Conservation (phyloP, 2,329 filamentous ascomycete species). For the Venturia aucupariae region DNA sequence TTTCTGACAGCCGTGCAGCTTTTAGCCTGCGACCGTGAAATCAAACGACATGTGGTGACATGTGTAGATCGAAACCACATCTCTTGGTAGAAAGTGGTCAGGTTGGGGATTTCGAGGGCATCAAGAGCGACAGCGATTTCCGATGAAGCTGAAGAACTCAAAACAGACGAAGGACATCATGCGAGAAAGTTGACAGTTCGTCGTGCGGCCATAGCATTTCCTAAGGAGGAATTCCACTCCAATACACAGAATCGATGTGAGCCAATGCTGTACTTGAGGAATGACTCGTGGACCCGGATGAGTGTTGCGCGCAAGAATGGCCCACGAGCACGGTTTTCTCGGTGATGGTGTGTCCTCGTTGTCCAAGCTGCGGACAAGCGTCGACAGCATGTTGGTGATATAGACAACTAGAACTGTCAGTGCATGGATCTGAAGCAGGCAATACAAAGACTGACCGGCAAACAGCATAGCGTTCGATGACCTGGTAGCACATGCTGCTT, state of each 20-base stretch:
- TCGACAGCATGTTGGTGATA: constrained; percentile 85
- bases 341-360: constrained; percentile 61
- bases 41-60: neutral
- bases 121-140: neutral
- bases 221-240: neutral
- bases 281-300: neutral
- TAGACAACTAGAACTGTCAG: constrained; percentile 47
- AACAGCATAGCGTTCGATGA: constrained; percentile 69
- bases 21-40: neutral
- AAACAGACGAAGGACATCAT: neutral
- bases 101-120: neutral
- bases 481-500: constrained; percentile 67
- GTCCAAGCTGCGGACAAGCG: constrained; percentile 66
- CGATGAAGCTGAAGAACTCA: neutral
- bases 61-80: neutral
- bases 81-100: neutral
- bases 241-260: constrained; percentile 3
- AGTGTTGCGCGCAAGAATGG: neutral
- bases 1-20: neutral
- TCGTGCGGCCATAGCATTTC: neutral
- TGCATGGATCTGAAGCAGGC: neutral
- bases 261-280: neutral
- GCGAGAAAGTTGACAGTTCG: neutral
- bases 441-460: neutral
- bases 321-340: constrained; percentile 74